A percentile compares a stretch with the other conserved stretches of the same genome.
Evolutionary conservation across 768 basidiomycete genomes (phyloP).

Genomic region (Astraeus odoratus): DNA sequence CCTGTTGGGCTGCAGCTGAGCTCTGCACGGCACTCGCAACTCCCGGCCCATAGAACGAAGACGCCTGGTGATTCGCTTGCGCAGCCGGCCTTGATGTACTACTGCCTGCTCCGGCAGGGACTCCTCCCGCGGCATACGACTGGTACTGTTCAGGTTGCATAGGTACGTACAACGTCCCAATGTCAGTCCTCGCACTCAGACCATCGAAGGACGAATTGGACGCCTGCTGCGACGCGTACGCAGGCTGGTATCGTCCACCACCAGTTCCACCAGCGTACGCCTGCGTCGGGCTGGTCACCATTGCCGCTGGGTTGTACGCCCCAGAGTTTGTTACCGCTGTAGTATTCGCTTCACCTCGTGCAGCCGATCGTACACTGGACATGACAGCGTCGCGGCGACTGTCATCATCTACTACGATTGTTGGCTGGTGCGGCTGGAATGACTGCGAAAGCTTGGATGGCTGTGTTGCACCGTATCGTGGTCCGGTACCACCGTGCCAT

Average conservation of each 20-base stretch:
- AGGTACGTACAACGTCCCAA: slow-evolving; percentile 67
- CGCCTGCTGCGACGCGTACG: slow-evolving; percentile 42
- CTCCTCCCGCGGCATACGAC: slow-evolving; percentile 37
- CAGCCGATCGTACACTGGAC: slow-evolving; percentile 68
- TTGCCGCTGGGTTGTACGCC: background rate
- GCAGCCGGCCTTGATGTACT: slow-evolving; percentile 35
- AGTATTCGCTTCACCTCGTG: slow-evolving; percentile 32
- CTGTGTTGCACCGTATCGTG: slow-evolving; percentile 41
- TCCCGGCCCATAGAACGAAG: slow-evolving; percentile 66
- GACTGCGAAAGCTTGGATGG: slow-evolving; percentile 28
- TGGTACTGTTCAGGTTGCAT: slow-evolving; percentile 80
- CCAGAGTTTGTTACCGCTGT: background rate
- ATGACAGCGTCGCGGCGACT: slow-evolving; percentile 74
- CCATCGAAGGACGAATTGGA: slow-evolving; percentile 46
- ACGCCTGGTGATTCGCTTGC: slow-evolving; percentile 38
- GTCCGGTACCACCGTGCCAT: slow-evolving; percentile 35
- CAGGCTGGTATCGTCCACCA: slow-evolving; percentile 49
- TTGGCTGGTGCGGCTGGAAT: slow-evolving; percentile 37
- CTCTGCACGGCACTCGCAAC: slow-evolving; percentile 45
- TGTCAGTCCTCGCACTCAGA: slow-evolving; percentile 57
- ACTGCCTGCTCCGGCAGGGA: slow-evolving; percentile 22
- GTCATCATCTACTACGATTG: slow-evolving; percentile 59
- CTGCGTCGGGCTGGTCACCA: slow-evolving; percentile 73
- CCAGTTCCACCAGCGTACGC: slow-evolving; percentile 39
- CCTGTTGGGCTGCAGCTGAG: slow-evolving; percentile 17